phyloP scores from a whole-genome alignment of 2,329 filamentous ascomycete species.

The Aspergillus sp. region DNA sequence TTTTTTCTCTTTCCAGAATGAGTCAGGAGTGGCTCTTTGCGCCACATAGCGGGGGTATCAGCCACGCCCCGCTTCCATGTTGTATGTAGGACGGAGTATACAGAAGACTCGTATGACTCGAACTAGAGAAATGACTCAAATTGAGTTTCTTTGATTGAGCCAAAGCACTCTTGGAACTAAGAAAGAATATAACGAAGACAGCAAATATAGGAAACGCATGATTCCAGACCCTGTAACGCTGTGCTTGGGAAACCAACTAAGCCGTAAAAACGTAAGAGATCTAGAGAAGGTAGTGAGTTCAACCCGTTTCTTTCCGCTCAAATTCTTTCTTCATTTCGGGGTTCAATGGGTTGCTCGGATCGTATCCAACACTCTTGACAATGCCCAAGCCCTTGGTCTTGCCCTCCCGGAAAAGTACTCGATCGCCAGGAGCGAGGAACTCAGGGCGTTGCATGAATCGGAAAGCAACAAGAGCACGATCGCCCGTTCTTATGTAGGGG shows the following conservation, averaged over 20 bases:
- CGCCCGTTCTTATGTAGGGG: conserved; percentile 91
- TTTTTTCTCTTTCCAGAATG: conserved; percentile 19
- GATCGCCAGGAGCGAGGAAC: conserved; percentile 85
- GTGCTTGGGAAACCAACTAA: neutral
- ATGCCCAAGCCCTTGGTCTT: conserved; percentile 94
- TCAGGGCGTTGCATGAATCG: conserved; percentile 93
- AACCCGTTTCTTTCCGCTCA: conserved; percentile 12
- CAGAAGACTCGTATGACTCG: neutral
- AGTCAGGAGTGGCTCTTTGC: conserved; percentile 13
- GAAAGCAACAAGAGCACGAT: conserved; percentile 92
- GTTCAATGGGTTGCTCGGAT: conserved; percentile 61
- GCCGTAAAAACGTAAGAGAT: neutral
- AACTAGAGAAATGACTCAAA: too few relatives aligned
- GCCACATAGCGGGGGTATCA: conserved; percentile 2
- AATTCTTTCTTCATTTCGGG: conserved; percentile 37
- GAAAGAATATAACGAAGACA: neutral
- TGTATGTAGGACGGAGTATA: neutral
- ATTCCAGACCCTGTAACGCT: neutral
- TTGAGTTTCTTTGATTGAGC: neutral
- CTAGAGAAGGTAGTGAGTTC: neutral
- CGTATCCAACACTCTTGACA: conserved; percentile 88
- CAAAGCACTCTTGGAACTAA: neutral
- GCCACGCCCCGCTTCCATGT: neutral
- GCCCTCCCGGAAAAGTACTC: conserved; percentile 90
- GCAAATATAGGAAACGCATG: neutral